phyloP scores from a whole-genome alignment of 2,329 filamentous ascomycete genomes.

The Neurospora crassa region DNA sequence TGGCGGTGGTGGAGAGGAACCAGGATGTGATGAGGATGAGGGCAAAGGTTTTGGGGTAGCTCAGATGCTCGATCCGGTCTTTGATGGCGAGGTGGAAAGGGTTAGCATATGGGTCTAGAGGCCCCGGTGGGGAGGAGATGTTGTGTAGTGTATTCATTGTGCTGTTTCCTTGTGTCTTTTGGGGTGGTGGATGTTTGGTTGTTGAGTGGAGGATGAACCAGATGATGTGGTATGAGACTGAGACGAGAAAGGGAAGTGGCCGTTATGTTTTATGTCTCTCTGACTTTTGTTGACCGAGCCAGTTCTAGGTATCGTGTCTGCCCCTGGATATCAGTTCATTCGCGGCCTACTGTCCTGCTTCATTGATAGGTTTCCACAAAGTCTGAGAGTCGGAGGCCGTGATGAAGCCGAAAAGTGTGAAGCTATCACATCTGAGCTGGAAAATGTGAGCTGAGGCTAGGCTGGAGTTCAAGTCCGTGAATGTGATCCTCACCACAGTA shows the following conservation, averaged over 20 bases:
- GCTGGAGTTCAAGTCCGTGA: not conserved
- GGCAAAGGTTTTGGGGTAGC: not conserved
- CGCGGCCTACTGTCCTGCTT: not conserved
- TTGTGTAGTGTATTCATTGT: not conserved
- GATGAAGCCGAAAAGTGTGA: not conserved
- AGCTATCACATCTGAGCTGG: not conserved
- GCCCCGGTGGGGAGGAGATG: not conserved
- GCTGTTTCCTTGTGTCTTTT: not conserved
- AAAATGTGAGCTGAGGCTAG: not conserved
- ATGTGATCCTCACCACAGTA: not conserved
- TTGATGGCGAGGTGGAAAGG: not conserved
- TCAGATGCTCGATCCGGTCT: not conserved
- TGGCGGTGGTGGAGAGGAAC: not conserved
- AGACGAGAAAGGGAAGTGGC: not conserved
- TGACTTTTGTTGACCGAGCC: not conserved
- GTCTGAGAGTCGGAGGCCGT: not conserved
- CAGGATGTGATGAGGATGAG: not conserved
- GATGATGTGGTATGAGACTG: not conserved
- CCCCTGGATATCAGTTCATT: too few relatives aligned
- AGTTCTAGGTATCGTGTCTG: not conserved
- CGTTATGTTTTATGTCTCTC: not conserved
- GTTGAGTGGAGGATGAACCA: not conserved
- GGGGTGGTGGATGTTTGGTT: not conserved
- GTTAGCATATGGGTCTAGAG: not conserved
- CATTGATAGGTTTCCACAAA: not conserved